Conservation (phyloP, 2,329 filamentous ascomycete genomes). For the Aspergillus vadensis region DNA sequence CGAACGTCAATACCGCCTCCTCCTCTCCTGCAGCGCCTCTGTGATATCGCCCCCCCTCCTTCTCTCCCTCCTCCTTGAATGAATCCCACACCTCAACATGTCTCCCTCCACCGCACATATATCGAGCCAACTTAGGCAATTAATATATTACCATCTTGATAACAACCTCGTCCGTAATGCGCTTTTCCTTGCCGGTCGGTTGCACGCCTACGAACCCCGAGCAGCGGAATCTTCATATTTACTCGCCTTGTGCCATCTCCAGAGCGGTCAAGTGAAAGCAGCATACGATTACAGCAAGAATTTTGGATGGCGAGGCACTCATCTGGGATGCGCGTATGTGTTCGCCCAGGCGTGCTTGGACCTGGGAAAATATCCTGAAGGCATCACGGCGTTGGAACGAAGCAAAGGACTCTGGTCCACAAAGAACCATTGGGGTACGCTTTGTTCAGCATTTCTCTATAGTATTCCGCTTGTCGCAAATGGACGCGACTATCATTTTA, state of each 20-base stretch:
- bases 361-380: slow-evolving; percentile 77
- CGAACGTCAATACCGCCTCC: slow-evolving; percentile 4
- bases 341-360: slow-evolving; percentile 87
- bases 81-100: slow-evolving; percentile 45
- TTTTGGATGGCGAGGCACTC: slow-evolving; percentile 68
- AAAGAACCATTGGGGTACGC: slow-evolving; percentile 75
- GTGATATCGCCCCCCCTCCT: not conserved
- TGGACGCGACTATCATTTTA: not conserved
- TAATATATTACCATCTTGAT: slow-evolving; percentile 77
- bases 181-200: slow-evolving; percentile 86
- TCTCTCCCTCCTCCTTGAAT: not conserved
- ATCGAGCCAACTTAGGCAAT: slow-evolving; percentile 62
- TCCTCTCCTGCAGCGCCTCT: slow-evolving; percentile 5
- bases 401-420: slow-evolving; percentile 73
- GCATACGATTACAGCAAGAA: slow-evolving; percentile 81
- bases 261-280: slow-evolving; percentile 77
- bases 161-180: slow-evolving; percentile 88
- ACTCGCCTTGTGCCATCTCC: slow-evolving; percentile 79
- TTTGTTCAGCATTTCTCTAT: not conserved
- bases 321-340: slow-evolving; percentile 86
- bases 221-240: slow-evolving; percentile 80
- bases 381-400: slow-evolving; percentile 81
- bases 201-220: slow-evolving; percentile 79
- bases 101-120: slow-evolving; percentile 58
- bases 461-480: not conserved